Evolutionary conservation across 768 basidiomycete species (phyloP).

Genomic region (Pisolithus orientalis): DNA sequence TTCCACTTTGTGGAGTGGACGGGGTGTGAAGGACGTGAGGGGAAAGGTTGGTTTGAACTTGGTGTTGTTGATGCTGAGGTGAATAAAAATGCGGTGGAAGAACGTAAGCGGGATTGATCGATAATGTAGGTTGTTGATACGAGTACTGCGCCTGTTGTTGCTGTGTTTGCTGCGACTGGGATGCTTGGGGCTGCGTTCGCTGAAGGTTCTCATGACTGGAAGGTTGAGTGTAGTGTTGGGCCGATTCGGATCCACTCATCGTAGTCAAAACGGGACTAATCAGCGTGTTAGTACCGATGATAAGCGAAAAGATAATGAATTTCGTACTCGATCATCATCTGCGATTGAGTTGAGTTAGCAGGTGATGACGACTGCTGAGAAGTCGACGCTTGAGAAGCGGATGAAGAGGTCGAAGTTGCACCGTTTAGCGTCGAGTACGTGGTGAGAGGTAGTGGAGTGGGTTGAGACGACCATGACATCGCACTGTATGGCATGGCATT

Average conservation of each 20-base stretch:
- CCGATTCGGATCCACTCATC: conserved; percentile 44
- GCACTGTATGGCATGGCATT: conserved; percentile 51
- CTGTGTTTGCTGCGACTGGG: conserved; percentile 31
- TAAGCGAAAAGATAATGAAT: conserved; percentile 4
- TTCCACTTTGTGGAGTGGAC: conserved; percentile 30
- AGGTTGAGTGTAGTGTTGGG: conserved; percentile 40
- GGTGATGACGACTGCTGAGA: conserved; percentile 25
- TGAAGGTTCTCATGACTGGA: conserved; percentile 33
- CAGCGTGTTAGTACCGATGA: conserved; percentile 10
- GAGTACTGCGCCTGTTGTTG: conserved; percentile 36
- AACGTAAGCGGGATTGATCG: conserved; percentile 37
- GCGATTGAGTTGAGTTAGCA: conserved; percentile 18
- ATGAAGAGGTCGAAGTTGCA: conserved; percentile 48
- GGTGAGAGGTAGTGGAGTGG: conserved; percentile 52
- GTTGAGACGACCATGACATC: conserved; percentile 38
- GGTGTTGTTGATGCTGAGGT: conserved; percentile 18
- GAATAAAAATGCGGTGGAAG: conserved; percentile 33
- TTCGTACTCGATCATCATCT: conserved; percentile 69
- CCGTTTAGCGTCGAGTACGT: conserved; percentile 75
- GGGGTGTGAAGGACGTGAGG: conserved; percentile 66
- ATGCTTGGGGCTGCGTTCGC: conserved; percentile 29
- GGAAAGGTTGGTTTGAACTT: conserved; percentile 59
- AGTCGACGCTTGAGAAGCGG: conserved; percentile 20
- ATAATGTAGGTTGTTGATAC: conserved; percentile 35
- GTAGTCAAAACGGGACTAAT: conserved; percentile 56